A percentile compares a stretch with the other conserved stretches of the same genome.
phyloP scores from a whole-genome alignment of 768 basidiomycete genomes.

The Mycena vitilis region DNA sequence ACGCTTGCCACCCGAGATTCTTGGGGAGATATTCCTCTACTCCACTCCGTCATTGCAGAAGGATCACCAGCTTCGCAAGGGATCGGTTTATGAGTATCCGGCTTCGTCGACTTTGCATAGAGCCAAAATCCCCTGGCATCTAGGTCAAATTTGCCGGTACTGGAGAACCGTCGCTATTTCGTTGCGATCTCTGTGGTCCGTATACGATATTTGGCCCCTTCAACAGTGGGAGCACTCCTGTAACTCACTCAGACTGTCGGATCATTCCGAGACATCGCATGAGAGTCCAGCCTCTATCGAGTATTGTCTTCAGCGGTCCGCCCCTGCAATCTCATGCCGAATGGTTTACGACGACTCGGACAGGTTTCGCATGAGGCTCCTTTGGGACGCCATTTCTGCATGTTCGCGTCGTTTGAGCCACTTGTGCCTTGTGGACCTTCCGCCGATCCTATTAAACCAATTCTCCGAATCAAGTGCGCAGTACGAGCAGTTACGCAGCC shows the following conservation, averaged over 20 bases:
- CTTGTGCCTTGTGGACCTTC: background rate
- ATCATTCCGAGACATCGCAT: too few relatives aligned
- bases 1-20: constrained; percentile 64
- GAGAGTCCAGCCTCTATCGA: background rate
- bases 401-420: background rate
- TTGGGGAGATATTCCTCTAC: constrained; percentile 66
- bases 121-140: constrained; percentile 7
- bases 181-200: constrained; percentile 8
- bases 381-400: background rate
- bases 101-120: background rate
- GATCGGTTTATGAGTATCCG: too few relatives aligned
- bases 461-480: background rate
- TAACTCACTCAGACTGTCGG: too few relatives aligned
- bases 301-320: background rate
- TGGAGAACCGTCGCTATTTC: constrained; percentile 19
- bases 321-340: background rate
- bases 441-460: background rate
- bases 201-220: background rate
- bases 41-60: constrained; percentile 58
- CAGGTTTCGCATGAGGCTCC: too few relatives aligned
- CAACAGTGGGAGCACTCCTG: too few relatives aligned
- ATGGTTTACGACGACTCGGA: background rate
- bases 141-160: constrained; percentile 5
- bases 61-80: background rate
- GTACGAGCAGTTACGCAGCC: background rate